phyloP scores from a whole-genome alignment of 257 asterid species.

The Craterostigma plantagineum region DNA sequence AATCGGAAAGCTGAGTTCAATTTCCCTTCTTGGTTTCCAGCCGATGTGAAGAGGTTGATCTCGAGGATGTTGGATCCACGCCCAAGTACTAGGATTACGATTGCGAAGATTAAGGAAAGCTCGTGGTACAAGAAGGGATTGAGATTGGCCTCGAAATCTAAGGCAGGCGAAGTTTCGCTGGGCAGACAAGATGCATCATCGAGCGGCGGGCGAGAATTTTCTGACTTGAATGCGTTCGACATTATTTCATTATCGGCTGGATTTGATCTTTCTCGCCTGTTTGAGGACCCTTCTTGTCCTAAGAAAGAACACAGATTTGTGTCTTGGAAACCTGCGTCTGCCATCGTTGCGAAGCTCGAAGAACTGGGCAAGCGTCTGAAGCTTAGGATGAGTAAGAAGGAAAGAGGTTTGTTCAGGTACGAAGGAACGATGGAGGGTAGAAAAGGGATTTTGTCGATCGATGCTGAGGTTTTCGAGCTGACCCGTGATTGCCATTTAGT shows the following conservation, averaged over 20 bases:
- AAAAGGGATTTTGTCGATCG: conserved; percentile 30
- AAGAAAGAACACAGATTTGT: conserved; percentile 38
- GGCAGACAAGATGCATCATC: conserved; percentile 9
- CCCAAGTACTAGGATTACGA: conserved; percentile 40
- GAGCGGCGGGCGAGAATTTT: conserved; percentile 13
- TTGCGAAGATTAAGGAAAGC: conserved; percentile 41
- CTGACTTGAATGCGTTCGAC: conserved; percentile 40
- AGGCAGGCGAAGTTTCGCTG: conserved; percentile 5
- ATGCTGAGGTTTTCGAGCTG: conserved; percentile 44
- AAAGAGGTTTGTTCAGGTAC: conserved; percentile 27
- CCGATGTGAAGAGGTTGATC: conserved; percentile 43
- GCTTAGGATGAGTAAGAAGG: conserved; percentile 28
- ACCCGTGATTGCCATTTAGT: conserved; percentile 26
- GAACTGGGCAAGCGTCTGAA: conserved; percentile 26
- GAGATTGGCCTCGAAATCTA: conserved; percentile 14
- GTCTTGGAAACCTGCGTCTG: conserved; percentile 29
- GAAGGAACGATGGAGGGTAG: conserved; percentile 37
- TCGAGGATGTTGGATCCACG: conserved; percentile 54
- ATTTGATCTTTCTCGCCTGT: conserved; percentile 33
- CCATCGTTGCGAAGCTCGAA: conserved; percentile 32
- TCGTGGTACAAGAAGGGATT: conserved; percentile 45
- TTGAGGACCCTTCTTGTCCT: conserved; percentile 26
- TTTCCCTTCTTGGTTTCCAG: conserved; percentile 57
- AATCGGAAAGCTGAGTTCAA: conserved; percentile 56
- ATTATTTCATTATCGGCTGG: conserved; percentile 40